Evolutionary conservation across 352 stramenopile species (phyloP).

Genomic region (Phytophthora constricta): DNA sequence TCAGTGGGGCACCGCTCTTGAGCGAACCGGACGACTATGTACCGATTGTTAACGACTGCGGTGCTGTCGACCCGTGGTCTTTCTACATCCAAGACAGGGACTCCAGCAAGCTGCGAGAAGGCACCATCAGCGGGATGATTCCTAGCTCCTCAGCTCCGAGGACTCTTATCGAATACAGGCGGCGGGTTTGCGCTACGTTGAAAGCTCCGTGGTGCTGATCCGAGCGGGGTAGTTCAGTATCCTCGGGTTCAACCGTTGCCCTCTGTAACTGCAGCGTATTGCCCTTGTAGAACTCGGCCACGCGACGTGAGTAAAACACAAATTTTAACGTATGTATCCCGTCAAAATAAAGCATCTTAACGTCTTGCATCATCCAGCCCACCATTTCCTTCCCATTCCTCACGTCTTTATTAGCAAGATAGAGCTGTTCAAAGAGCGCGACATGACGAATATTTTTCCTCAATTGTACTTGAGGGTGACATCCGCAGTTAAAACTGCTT

Average conservation of each 20-base stretch:
- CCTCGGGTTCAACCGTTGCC: not conserved
- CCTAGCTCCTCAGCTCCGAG: not conserved
- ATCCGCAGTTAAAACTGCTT: not conserved
- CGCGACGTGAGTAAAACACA: not conserved
- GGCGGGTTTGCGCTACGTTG: not conserved
- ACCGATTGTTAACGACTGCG: not conserved
- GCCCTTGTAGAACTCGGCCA: not conserved
- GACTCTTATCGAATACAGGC: not conserved
- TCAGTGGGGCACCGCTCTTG: not conserved
- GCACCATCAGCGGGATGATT: not conserved
- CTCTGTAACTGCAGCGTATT: not conserved
- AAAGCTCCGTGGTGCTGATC: not conserved
- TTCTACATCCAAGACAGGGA: not conserved
- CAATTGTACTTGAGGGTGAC: not conserved
- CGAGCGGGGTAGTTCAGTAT: not conserved
- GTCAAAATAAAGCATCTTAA: not conserved
- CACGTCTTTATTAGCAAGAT: not conserved
- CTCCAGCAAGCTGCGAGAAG: not conserved
- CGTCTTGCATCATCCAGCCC: not conserved
- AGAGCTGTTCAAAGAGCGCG: not conserved
- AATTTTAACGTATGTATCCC: not conserved
- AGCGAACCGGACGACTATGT: not conserved
- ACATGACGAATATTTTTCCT: not conserved
- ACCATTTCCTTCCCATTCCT: not conserved
- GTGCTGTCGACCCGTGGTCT: not conserved